Percentiles rank a stretch among this genome's conserved stretches.
Conservation (phyloP, 106 monocot species). For the Allium sativum region DNA sequence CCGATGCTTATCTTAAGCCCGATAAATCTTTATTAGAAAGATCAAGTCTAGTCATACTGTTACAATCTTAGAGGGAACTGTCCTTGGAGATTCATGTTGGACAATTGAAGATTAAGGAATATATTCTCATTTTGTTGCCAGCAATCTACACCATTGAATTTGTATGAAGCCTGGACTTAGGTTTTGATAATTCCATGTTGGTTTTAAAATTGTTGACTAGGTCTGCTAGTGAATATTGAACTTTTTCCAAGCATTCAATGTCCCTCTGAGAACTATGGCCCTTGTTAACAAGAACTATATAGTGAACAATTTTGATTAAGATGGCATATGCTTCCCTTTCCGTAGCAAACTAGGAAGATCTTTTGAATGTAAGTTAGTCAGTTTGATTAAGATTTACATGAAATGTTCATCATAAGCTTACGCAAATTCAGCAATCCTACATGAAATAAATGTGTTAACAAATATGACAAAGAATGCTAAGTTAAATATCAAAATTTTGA, state of each 20-base stretch:
- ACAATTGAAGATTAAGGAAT: constrained; percentile 53
- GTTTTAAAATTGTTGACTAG: constrained; percentile 27
- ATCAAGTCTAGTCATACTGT: constrained; percentile 66
- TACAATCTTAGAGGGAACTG: constrained; percentile 59
- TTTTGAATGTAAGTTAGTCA: not conserved
- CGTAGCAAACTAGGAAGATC: constrained; percentile 1
- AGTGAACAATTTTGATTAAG: constrained; percentile 25
- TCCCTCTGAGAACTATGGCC: constrained; percentile 44
- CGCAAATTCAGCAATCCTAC: not conserved
- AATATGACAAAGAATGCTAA: too few species aligned
- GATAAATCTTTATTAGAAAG: constrained; percentile 52
- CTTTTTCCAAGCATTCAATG: constrained; percentile 41
- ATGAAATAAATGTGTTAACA: too few species aligned
- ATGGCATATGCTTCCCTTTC: not conserved
- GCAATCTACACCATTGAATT: constrained; percentile 76
- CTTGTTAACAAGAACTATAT: constrained; percentile 14
- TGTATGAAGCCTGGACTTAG: constrained; percentile 39
- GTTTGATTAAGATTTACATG: not conserved
- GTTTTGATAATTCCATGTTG: constrained; percentile 54
- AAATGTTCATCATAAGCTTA: not conserved
- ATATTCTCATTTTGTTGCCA: constrained; percentile 83
- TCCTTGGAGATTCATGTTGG: constrained; percentile 65
- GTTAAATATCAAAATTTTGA: too few species aligned
- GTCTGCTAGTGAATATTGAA: constrained; percentile 48
- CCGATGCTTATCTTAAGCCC: constrained; percentile 70